These are phyloP conservation scores for Kwoniella bestiolae DNA, from an alignment of 768 basidiomycete genomes.

Conservation along the genomic window DNA sequence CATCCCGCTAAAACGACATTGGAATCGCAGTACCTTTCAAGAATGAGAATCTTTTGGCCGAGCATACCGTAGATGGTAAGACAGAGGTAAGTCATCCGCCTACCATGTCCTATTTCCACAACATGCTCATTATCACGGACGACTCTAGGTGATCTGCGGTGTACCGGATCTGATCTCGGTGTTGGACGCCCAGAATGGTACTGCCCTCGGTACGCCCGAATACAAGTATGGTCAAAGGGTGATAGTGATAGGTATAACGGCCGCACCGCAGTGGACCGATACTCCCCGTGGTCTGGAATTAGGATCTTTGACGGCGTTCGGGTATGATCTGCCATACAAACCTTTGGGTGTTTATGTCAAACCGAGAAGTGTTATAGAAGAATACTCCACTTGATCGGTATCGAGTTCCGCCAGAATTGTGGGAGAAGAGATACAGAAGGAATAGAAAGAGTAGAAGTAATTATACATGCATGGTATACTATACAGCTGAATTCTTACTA, in stretches of 20 bases:
- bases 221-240: constrained; percentile 68
- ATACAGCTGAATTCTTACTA: too few species aligned
- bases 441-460: too few species aligned
- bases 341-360: constrained; percentile 30
- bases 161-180: constrained; percentile 72
- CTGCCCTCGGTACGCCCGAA: constrained; percentile 67
- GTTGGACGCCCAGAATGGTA: constrained; percentile 68
- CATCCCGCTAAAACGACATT: neutral
- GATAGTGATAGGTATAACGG: constrained; percentile 62
- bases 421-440: too few species aligned
- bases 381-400: constrained; percentile 21
- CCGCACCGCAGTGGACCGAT: constrained; percentile 64
- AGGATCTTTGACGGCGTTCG: constrained; percentile 66
- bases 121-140: constrained; percentile 6
- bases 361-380: constrained; percentile 34
- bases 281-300: constrained; percentile 63
- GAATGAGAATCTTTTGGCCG: constrained; percentile 39
- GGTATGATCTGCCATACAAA: constrained; percentile 54
- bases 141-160: constrained; percentile 58
- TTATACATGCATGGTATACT: too few species aligned
- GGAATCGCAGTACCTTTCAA: constrained; percentile 43
- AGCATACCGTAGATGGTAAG: constrained; percentile 26
- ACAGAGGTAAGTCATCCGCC: constrained; percentile 29
- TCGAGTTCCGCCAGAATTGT: too few species aligned
- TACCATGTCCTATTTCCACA: too few species aligned